Evolutionary conservation across 2,329 filamentous ascomycete genomes (phyloP).

Genomic region (Trichoderma atrobrunneum): DNA sequence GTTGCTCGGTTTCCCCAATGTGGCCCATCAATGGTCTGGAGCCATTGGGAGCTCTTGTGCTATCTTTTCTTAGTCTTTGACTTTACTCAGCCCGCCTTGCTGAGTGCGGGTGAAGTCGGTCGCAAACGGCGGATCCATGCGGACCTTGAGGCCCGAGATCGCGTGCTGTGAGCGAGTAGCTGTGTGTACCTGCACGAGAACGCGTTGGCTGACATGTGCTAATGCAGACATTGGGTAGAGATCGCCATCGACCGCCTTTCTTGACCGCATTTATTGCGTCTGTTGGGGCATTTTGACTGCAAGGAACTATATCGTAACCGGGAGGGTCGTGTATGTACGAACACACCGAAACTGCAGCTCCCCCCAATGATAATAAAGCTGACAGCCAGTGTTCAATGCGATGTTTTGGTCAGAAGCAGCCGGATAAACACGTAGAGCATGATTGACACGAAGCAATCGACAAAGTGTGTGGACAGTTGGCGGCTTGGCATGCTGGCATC

Average conservation of each 20-base stretch:
- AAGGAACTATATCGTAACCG: neutral
- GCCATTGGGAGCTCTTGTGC: neutral
- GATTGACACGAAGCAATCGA: neutral
- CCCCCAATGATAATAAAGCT: neutral
- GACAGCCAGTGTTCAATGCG: neutral
- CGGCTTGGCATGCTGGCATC: neutral
- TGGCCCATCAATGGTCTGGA: neutral
- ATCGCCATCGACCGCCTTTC: conserved; percentile 16
- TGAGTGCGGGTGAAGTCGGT: neutral
- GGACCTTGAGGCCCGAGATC: neutral
- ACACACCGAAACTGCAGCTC: neutral
- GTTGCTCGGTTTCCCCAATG: neutral
- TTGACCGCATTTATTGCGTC: conserved; percentile 10
- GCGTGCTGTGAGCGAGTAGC: neutral
- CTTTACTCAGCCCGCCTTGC: neutral
- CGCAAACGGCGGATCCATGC: neutral
- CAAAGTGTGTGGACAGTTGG: neutral
- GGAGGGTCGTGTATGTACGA: neutral
- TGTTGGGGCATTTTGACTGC: neutral
- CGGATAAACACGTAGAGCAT: neutral
- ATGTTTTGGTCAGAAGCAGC: neutral
- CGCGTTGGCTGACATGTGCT: neutral
- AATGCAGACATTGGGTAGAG: neutral
- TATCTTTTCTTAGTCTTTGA: neutral
- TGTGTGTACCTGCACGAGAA: neutral